Conservation (phyloP, 2,329 filamentous ascomycete genomes). For the Calonectria hongkongensis region DNA sequence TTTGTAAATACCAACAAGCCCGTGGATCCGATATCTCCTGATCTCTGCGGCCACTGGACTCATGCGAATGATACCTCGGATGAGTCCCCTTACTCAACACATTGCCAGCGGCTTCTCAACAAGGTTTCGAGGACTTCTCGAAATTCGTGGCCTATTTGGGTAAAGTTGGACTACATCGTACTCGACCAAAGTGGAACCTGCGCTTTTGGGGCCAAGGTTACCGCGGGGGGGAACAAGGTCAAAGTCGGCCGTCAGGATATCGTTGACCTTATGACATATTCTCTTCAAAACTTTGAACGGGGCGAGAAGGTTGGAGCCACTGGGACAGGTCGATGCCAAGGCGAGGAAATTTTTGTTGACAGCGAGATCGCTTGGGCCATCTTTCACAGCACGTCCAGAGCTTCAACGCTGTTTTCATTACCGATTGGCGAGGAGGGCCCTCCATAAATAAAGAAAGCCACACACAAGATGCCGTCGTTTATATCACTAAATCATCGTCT, state of each 20-base stretch:
- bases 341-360: neutral
- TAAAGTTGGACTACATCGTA: neutral
- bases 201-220: constrained; percentile 1
- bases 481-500: too few species aligned
- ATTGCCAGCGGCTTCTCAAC: neutral
- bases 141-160: neutral
- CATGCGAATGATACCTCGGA: neutral
- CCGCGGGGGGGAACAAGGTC: neutral
- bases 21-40: neutral
- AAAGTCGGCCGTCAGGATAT: neutral
- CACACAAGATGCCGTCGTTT: too few species aligned
- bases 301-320: neutral
- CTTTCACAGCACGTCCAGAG: neutral
- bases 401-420: neutral
- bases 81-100: neutral
- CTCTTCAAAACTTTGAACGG: neutral
- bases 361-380: constrained; percentile 1
- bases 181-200: neutral
- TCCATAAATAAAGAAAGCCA: too few species aligned
- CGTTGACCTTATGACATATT: neutral
- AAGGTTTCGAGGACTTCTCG: too few species aligned
- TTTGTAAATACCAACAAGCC: neutral
- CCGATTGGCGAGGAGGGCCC: neutral
- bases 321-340: neutral
- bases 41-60: neutral